A percentile compares a stretch with the other conserved stretches of the same genome.
Conservation (phyloP, 2,329 filamentous ascomycete genomes). For the Tolypocladium paradoxum region DNA sequence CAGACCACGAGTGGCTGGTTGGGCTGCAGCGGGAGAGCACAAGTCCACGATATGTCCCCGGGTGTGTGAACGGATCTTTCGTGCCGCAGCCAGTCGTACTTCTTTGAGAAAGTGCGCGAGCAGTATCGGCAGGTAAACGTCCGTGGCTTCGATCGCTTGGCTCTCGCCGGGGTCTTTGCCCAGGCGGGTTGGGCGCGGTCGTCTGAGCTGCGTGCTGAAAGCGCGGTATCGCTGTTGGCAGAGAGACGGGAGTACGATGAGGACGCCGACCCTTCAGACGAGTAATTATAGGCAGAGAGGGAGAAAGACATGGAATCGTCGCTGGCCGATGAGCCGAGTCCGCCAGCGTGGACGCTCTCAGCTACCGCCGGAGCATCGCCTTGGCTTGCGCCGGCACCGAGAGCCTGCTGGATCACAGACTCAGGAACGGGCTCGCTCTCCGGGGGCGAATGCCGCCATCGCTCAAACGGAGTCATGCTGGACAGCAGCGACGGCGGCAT, state of each 20-base stretch:
- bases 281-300: slow-evolving; percentile 10
- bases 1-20: slow-evolving; percentile 34
- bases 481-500: slow-evolving; percentile 24
- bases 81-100: slow-evolving; percentile 33
- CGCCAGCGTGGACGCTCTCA: slow-evolving; percentile 12
- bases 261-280: slow-evolving; percentile 8
- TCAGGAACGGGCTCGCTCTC: slow-evolving; percentile 31
- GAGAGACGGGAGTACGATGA: slow-evolving; percentile 7
- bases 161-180: slow-evolving; percentile 5
- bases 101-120: slow-evolving; percentile 25
- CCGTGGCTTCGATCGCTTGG: slow-evolving; percentile 7
- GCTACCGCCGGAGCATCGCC: neutral
- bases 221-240: slow-evolving; percentile 3
- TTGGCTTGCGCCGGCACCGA: slow-evolving; percentile 2
- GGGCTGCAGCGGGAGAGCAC: slow-evolving; percentile 26
- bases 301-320: slow-evolving; percentile 15
- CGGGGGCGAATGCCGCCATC: slow-evolving; percentile 29
- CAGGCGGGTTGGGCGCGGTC: slow-evolving; percentile 2
- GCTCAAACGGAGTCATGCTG: slow-evolving; percentile 34
- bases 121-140: slow-evolving; percentile 28
- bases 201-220: slow-evolving; percentile 2
- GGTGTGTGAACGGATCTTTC: slow-evolving; percentile 39
- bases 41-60: slow-evolving; percentile 35
- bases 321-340: slow-evolving; percentile 19
- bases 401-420: slow-evolving; percentile 25